Evolutionary conservation across 495 filamentous ascomycete genomes (phyloP).

Genomic region (Staphylotrichum tortipilum): DNA sequence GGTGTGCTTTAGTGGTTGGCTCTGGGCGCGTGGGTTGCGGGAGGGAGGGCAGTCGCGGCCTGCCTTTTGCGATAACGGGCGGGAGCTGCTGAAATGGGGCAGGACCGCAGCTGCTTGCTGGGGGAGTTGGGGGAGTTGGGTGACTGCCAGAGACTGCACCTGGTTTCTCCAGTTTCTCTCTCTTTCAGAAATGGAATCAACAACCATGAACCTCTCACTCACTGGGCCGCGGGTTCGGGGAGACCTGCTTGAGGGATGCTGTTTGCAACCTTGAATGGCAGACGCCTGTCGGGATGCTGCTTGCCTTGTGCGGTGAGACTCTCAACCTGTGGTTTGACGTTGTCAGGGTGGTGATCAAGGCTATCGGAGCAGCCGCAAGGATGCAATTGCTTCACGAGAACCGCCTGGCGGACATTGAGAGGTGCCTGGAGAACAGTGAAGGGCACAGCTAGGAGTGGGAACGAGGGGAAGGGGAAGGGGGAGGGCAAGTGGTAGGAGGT

Average conservation of each 20-base stretch:
- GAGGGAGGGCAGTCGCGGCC: background rate
- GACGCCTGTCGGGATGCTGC: constrained; percentile 6
- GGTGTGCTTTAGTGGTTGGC: too few species aligned
- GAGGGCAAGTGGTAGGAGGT: background rate
- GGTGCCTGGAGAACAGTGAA: too few species aligned
- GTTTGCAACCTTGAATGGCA: constrained; percentile 5
- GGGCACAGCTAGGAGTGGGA: background rate
- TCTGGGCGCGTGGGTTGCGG: background rate
- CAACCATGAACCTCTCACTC: too few species aligned
- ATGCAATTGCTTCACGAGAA: background rate
- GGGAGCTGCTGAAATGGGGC: too few species aligned
- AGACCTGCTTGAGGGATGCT: background rate
- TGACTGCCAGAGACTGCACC: too few species aligned
- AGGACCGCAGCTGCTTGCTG: too few species aligned
- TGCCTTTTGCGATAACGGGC: too few species aligned
- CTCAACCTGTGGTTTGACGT: constrained; percentile 10
- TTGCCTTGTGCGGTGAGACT: constrained; percentile 15
- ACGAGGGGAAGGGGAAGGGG: background rate
- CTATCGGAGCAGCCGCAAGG: background rate
- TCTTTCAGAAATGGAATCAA: background rate
- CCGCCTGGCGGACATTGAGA: too few species aligned
- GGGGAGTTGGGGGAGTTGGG: too few species aligned
- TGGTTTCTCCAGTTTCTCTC: background rate
- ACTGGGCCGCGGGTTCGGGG: too few species aligned
- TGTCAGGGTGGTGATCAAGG: background rate